phyloP scores from a whole-genome alignment of 2,329 filamentous ascomycete genomes.

The Cylindrodendrum hubeiense region DNA sequence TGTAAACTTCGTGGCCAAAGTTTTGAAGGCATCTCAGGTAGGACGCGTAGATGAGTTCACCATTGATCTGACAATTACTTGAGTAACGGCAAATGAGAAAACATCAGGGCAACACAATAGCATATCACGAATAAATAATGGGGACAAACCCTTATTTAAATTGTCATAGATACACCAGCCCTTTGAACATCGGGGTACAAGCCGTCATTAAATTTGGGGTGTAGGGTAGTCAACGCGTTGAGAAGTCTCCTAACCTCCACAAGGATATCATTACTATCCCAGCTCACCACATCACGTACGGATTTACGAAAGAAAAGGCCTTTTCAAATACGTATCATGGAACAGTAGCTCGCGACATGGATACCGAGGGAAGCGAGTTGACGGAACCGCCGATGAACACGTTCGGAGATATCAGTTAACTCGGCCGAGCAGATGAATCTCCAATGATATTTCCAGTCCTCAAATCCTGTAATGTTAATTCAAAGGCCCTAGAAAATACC shows the following conservation, averaged over 20 bases:
- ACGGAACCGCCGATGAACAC: conserved; percentile 8
- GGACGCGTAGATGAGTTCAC: no score
- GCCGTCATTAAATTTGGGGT: neutral
- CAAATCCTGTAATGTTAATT: neutral
- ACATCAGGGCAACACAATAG: no score
- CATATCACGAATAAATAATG: no score
- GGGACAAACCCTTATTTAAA: no score
- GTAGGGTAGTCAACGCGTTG: neutral
- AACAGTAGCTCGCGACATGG: neutral
- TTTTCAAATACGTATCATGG: neutral
- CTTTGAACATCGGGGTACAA: neutral
- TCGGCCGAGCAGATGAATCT: neutral
- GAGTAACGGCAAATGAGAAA: no score
- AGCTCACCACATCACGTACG: neutral
- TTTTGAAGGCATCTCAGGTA: no score
- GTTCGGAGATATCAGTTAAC: neutral
- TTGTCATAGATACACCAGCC: neutral
- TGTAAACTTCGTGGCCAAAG: no score
- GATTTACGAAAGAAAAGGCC: neutral
- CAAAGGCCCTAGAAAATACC: neutral
- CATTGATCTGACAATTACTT: no score
- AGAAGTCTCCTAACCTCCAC: neutral
- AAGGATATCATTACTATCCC: neutral
- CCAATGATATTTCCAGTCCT: neutral
- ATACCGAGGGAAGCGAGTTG: neutral